Base-by-base conservation (phyloP, 1,139 yeast genomes). In the Schwanniomyces etchellsii region DNA sequence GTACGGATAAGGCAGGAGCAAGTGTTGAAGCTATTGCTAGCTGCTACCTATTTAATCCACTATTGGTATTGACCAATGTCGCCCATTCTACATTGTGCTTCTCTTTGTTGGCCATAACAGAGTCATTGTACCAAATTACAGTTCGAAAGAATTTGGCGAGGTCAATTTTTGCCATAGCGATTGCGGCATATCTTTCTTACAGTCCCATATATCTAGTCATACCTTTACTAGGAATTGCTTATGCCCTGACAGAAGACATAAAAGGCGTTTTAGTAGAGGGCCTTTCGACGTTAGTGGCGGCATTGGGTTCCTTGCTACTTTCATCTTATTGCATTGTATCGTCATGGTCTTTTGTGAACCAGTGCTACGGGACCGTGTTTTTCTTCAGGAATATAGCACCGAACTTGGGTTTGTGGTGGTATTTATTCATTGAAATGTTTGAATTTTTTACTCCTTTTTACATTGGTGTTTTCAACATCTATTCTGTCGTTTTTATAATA, bases 331-430 rank as follows among this genome's bases (percentile, higher is more conserved):
- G 49, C 5, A 39, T 53, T 28, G 59, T 70, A 6, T 55, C 61
- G 9, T 59, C 65, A 26, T 46, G 50, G 37, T 50, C 68, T 33
- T 89, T 82, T 46, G 29, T 86, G 3, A 48, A 55, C 12, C 71
- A 77, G 26, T 77, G 84, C 37, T 84, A 81, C 48, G 77, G 81
- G 11, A 69, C 80, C 0, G 60, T 76, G 6, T 47, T 86, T 5
- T 58, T 66, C 20, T 80, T 84, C 45, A 68, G 69, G 29, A 86
- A 85, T 39, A 74, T 86, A 39, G 68, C 77, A 4, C 95, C 96
- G 14, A 88, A 88, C 54, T 59, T 91, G 40, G 98, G 98, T 0
- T 64, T 91, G 24, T 91, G 99, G 99, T 91, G 99, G 99, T 91
- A 91, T 60, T 77, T 89, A 45, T 91, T 91, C 63, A 82, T 93